Base-by-base conservation (phyloP, 1,284 basidiomycete genomes). In the Cystobasidium slooffiae region DNA sequence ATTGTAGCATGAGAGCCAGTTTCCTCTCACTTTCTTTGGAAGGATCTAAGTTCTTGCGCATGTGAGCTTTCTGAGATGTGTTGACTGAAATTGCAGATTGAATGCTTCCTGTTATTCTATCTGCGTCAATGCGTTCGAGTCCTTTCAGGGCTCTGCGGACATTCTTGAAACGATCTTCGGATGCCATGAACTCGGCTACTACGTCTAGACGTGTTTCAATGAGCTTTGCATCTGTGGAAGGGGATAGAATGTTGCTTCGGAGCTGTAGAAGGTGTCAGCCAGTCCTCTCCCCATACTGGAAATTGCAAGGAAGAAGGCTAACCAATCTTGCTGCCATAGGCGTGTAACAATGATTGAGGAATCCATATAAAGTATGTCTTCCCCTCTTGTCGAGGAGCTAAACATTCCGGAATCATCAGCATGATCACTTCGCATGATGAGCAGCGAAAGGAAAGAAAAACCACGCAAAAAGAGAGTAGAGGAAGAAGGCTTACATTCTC, bases 201-300 rank as follows among this genome's bases (percentile, higher is more conserved):
- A 76, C 52, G 37, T 43, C 92, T 16, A 95, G 86, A 4, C 95
- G 87, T 0, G 89, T 88, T 76, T 93, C 88, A 49, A 97, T 89
- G 0, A 89, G 86, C 43, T 83, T 81, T 75, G 87, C 86, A 3
- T 87, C 90, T 88, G 78, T 77, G 41, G 74, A 75, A 0, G 95
- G 95, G 37, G 93, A 90, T 10, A 97, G 85, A 22, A 98, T 86
- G 75, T 90, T 94, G 37, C 89, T 87, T 66, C 92, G 87, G 43
- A 97, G 83, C 43, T 79, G 58, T 0, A 8, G 9, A 46, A 52
- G 10, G 18, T 16, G 16, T 52, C 31, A 61, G 37, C 6, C 5
- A 24, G 68, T 22, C 12, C 4, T 9, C 6, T 44, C 22, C 39
- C 20, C 16, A 58, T 1, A 22, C 16, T 65, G 14, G 4, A 31